Evolutionary conservation across 176 grass and related monocot genomes (phyloP).

Genomic region (Microstegium vimineum): DNA sequence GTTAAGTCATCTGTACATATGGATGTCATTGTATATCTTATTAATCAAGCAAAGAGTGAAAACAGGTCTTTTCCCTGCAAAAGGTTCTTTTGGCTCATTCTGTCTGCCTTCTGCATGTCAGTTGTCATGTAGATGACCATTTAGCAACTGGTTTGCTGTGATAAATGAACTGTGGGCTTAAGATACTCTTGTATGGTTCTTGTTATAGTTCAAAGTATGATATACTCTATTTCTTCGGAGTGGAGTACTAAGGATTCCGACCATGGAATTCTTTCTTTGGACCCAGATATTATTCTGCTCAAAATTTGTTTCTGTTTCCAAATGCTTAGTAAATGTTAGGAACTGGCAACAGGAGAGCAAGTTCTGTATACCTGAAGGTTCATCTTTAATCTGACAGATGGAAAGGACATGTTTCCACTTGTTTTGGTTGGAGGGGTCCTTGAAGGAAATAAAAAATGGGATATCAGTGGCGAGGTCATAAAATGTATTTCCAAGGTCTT

Average conservation of each 20-base stretch:
- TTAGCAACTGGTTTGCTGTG: neutral
- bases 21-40: neutral
- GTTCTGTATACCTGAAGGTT: neutral
- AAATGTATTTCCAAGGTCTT: constrained; percentile 78
- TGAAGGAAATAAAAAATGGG: constrained; percentile 87
- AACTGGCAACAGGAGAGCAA: neutral
- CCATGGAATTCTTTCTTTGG: neutral
- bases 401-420: constrained; percentile 73
- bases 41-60: neutral
- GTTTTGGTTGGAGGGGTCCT: constrained; percentile 98
- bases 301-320: neutral
- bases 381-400: constrained; percentile 64
- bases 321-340: neutral
- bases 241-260: neutral
- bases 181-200: neutral
- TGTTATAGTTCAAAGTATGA: neutral
- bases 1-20: neutral
- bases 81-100: neutral
- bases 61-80: neutral
- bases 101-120: neutral
- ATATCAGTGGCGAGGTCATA: constrained; percentile 78
- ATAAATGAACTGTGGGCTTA: neutral
- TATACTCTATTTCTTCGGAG: neutral
- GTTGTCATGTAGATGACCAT: neutral
- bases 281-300: neutral